These are phyloP conservation scores for Globomyces pollinis-pini DNA, from an alignment of 192 early-diverging fungal species.

Conservation along the genomic window DNA sequence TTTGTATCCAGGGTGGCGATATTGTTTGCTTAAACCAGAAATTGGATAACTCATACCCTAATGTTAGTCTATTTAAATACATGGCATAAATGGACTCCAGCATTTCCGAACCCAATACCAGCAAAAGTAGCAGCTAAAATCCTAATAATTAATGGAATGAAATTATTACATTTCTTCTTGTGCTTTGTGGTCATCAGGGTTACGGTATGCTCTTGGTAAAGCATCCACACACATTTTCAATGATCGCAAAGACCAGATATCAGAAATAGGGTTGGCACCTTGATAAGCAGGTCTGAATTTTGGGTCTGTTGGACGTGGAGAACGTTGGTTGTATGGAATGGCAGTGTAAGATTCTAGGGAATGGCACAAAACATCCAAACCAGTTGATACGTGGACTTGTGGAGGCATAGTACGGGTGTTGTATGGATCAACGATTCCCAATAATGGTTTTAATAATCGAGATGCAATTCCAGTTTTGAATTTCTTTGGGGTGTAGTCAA, in stretches of 20 bases:
- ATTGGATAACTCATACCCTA: constrained; percentile 84
- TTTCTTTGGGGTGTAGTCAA: constrained; percentile 73
- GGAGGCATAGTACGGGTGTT: constrained; percentile 82
- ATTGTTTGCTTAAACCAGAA: constrained; percentile 72
- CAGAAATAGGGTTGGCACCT: constrained; percentile 87
- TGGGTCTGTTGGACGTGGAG: constrained; percentile 71
- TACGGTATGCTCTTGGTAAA: constrained; percentile 64
- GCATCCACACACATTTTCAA: constrained; percentile 74
- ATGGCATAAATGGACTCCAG: constrained; percentile 83
- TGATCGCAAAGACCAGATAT: constrained; percentile 78
- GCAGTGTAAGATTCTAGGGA: constrained; percentile 89
- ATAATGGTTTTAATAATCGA: constrained; percentile 71
- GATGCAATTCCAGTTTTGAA: constrained; percentile 88
- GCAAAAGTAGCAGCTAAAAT: constrained; percentile 83
- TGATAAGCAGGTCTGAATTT: constrained; percentile 82
- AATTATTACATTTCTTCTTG: constrained; percentile 83
- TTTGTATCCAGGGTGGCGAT: constrained; percentile 74
- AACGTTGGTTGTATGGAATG: constrained; percentile 70
- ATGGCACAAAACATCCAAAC: constrained; percentile 81
- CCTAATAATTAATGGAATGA: too few species aligned
- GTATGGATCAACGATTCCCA: constrained; percentile 82
- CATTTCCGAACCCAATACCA: constrained; percentile 82
- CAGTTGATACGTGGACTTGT: constrained; percentile 76
- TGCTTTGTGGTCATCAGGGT: constrained; percentile 54
- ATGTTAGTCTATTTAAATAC: too few species aligned